Conservation (phyloP, 2,329 filamentous ascomycete genomes). For the Rhexocercosporidium sp. region DNA sequence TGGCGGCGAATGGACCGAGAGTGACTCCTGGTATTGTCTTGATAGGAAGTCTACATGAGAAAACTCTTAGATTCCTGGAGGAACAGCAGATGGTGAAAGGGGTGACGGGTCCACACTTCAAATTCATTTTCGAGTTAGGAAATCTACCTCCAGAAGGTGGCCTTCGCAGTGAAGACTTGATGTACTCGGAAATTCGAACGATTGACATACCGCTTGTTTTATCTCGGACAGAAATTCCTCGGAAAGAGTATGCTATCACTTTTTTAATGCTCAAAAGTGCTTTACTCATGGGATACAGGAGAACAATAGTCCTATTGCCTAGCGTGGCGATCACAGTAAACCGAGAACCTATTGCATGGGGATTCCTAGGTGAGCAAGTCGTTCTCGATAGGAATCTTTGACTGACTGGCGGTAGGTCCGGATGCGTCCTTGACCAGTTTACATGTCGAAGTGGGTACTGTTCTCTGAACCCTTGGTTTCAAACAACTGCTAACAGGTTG, state of each 20-base stretch:
- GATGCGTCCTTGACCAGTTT: constrained; percentile 67
- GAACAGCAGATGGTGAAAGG: constrained; percentile 37
- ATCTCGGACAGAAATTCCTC: constrained; percentile 59
- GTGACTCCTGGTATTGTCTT: constrained; percentile 46
- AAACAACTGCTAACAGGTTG: not conserved
- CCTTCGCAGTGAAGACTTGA: constrained; percentile 52
- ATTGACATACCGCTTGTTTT: constrained; percentile 62
- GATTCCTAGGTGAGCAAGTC: constrained; percentile 48
- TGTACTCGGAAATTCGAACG: constrained; percentile 58
- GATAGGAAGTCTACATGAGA: constrained; percentile 50
- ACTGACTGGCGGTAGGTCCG: constrained; percentile 46
- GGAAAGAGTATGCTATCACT: not conserved
- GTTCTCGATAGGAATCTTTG: too few relatives aligned
- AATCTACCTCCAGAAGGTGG: constrained; percentile 47
- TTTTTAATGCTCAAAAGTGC: not conserved
- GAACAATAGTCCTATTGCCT: constrained; percentile 51
- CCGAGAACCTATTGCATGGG: constrained; percentile 65
- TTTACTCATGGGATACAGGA: constrained; percentile 37
- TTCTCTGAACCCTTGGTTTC: not conserved
- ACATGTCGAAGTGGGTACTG: constrained; percentile 60
- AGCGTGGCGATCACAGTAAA: constrained; percentile 52
- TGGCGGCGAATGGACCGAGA: constrained; percentile 24
- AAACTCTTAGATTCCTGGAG: constrained; percentile 41
- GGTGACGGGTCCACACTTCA: constrained; percentile 47
- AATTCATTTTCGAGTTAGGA: constrained; percentile 61